Evolutionary conservation across 176 grass and related monocot genomes (phyloP).

Genomic region (Miscanthus lutarioriparius): DNA sequence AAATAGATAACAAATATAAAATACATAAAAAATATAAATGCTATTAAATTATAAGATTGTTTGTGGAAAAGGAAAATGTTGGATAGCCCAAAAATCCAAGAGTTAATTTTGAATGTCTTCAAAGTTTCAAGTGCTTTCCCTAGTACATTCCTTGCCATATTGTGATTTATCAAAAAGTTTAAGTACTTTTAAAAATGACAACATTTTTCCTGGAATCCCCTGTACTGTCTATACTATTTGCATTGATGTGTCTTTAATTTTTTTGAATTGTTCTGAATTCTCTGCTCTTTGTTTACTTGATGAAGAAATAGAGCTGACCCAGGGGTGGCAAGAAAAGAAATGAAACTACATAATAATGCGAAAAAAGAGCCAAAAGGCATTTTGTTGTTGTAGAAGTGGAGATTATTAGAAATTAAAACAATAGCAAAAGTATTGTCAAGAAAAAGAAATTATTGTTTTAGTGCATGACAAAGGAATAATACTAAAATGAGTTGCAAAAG

Average conservation of each 20-base stretch:
- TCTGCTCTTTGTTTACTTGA: neutral
- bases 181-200: neutral
- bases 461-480: neutral
- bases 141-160: neutral
- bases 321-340: neutral
- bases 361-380: neutral
- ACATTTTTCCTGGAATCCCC: neutral
- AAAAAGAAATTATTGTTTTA: neutral
- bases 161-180: neutral
- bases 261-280: neutral
- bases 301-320: neutral
- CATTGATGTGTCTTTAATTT: neutral
- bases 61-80: neutral
- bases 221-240: neutral
- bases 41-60: too few relatives aligned
- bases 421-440: neutral
- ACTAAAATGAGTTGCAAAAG: neutral
- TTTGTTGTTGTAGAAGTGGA: neutral
- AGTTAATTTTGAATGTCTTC: neutral
- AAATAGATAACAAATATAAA: neutral
- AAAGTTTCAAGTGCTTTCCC: neutral
- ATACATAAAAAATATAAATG: neutral
- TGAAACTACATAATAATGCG: neutral
- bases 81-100: neutral
- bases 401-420: neutral